Conservation (phyloP, 2,329 filamentous ascomycete genomes). For the Fusarium denticulatum region DNA sequence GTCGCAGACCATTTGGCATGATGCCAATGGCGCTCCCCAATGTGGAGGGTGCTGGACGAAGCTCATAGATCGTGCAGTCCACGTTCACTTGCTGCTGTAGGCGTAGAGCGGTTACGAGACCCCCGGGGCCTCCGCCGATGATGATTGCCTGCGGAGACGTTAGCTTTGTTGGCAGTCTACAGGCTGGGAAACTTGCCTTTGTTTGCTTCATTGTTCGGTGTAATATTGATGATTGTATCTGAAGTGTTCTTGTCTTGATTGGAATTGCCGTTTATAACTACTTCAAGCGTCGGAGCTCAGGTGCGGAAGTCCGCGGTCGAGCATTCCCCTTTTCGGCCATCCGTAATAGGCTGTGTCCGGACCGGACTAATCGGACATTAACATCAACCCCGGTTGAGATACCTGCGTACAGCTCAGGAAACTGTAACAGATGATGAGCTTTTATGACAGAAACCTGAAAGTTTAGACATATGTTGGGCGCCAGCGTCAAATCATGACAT, state of each 20-base stretch:
- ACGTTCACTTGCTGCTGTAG: neutral
- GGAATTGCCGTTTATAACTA: neutral
- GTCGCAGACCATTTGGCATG: neutral
- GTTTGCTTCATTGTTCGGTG: neutral
- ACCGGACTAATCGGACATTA: neutral
- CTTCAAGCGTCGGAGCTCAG: neutral
- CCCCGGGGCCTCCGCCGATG: neutral
- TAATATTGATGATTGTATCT: rapidly evolving
- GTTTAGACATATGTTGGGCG: too few species aligned
- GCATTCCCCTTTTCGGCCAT: neutral
- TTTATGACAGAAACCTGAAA: too few species aligned
- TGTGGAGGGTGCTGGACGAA: neutral
- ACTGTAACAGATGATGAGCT: too few species aligned
- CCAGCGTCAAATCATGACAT: neutral
- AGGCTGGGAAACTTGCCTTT: neutral
- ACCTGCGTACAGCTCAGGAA: neutral
- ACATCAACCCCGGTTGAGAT: neutral
- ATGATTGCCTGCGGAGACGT: neutral
- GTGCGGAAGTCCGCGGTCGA: neutral
- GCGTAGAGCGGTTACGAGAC: neutral
- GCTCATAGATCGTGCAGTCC: neutral
- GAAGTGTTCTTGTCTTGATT: neutral
- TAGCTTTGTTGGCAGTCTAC: neutral
- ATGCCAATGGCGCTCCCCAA: neutral
- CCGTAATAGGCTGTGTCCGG: neutral